Conservation (phyloP, 805 yeast species). For the Lipomyces yamanashiensis region DNA sequence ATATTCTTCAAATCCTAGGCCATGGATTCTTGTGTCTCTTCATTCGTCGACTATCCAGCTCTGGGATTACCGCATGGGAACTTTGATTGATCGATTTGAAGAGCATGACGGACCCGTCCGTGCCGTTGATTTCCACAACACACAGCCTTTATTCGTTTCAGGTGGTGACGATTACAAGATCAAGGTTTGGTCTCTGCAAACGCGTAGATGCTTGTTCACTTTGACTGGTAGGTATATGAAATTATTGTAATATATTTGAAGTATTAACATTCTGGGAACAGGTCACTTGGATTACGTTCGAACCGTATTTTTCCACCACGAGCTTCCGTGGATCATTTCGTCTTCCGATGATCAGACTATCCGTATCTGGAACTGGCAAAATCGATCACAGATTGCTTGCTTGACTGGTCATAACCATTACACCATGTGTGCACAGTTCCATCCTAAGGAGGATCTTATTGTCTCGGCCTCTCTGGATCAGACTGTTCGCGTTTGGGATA, state of each 20-base stretch:
- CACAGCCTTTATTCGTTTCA: slow-evolving; percentile 95
- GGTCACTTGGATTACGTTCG: slow-evolving; percentile 97
- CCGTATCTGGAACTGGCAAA: slow-evolving; percentile 99
- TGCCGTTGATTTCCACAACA: slow-evolving; percentile 93
- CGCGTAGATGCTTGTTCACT: slow-evolving; percentile 89
- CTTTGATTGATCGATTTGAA: slow-evolving; percentile 91
- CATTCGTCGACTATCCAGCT: slow-evolving; percentile 98
- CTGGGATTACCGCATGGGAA: slow-evolving; percentile 99
- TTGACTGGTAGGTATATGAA: slow-evolving; percentile 49
- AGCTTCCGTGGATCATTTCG: slow-evolving; percentile 95
- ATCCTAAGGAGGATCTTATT: slow-evolving; percentile 90
- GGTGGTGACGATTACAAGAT: slow-evolving; percentile 97
- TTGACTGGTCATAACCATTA: slow-evolving; percentile 98
- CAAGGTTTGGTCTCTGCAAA: slow-evolving; percentile 93
- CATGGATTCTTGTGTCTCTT: slow-evolving; percentile 94
- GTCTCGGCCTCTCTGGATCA: slow-evolving; percentile 97
- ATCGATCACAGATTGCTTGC: slow-evolving; percentile 95
- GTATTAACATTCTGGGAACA: not conserved
- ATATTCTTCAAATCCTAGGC: slow-evolving; percentile 52
- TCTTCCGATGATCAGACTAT: slow-evolving; percentile 98
- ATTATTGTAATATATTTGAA: not conserved
- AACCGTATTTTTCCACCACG: slow-evolving; percentile 91
- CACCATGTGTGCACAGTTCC: slow-evolving; percentile 98
- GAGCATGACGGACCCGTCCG: slow-evolving; percentile 99
- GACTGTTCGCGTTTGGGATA: slow-evolving; percentile 99